A percentile compares a stretch with the other conserved stretches of the same genome.
phyloP scores from a whole-genome alignment of 805 yeast genomes.

The Candida manassasensis region DNA sequence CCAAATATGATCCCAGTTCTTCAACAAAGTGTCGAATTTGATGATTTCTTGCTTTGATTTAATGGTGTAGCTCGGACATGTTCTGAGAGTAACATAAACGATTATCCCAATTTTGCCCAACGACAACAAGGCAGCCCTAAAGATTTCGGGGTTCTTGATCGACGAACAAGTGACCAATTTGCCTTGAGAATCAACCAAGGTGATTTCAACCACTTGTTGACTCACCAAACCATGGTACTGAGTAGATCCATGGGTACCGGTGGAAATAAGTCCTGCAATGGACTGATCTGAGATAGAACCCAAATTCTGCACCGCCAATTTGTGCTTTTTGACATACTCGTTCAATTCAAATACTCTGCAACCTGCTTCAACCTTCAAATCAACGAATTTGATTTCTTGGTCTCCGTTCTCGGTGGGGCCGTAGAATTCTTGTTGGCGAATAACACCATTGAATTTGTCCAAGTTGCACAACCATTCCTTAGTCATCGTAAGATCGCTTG shows the following conservation, averaged over 20 bases:
- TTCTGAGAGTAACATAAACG: slow-evolving; percentile 77
- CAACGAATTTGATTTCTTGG: slow-evolving; percentile 63
- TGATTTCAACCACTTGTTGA: slow-evolving; percentile 77
- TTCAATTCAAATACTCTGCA: slow-evolving; percentile 72
- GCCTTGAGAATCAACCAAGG: slow-evolving; percentile 73
- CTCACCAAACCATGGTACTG: slow-evolving; percentile 88
- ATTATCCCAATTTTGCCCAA: slow-evolving; percentile 91
- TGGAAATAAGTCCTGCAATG: slow-evolving; percentile 90
- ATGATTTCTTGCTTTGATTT: slow-evolving; percentile 80
- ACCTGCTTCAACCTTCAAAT: slow-evolving; percentile 94
- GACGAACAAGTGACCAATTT: slow-evolving; percentile 64
- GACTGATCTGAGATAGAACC: slow-evolving; percentile 95
- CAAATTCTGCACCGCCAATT: slow-evolving; percentile 80
- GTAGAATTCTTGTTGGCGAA: slow-evolving; percentile 41
- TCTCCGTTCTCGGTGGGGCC: slow-evolving; percentile 29
- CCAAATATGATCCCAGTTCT: slow-evolving; percentile 78
- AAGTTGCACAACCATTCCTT: slow-evolving; percentile 82
- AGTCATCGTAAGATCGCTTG: slow-evolving; percentile 86
- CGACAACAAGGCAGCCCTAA: slow-evolving; percentile 78
- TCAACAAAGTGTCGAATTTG: slow-evolving; percentile 65
- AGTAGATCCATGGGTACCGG: slow-evolving; percentile 96
- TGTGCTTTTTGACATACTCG: slow-evolving; percentile 54
- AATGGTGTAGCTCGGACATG: slow-evolving; percentile 78
- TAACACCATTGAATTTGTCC: slow-evolving; percentile 64
- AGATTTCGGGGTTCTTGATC: slow-evolving; percentile 56